phyloP scores from a whole-genome alignment of 805 yeast genomes.

The Sugiyamaella marilandica region DNA sequence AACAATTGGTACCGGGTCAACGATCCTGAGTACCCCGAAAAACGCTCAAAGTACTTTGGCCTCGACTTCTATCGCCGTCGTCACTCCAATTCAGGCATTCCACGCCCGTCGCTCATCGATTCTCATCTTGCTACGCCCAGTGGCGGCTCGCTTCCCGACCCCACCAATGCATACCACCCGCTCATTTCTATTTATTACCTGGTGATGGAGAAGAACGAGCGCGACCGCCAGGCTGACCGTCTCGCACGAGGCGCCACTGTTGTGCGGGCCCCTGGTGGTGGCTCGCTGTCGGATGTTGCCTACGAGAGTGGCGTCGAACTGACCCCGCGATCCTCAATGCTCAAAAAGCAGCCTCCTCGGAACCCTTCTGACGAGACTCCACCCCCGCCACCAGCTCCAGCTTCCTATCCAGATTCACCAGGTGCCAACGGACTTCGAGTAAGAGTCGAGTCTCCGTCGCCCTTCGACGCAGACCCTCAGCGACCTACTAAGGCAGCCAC shows the following conservation, averaged over 20 bases:
- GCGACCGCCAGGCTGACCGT: slow-evolving; percentile 38
- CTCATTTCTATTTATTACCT: slow-evolving; percentile 79
- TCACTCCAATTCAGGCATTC: slow-evolving; percentile 3
- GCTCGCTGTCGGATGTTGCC: not conserved
- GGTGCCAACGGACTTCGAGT: not conserved
- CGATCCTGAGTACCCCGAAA: slow-evolving; percentile 8
- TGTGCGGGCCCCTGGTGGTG: not conserved
- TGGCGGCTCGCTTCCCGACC: slow-evolving; percentile 43
- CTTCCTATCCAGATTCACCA: not conserved
- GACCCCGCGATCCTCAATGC: not conserved
- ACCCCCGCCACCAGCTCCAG: too few species aligned
- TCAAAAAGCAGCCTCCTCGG: not conserved
- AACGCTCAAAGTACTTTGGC: slow-evolving; percentile 7
- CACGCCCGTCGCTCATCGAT: slow-evolving; percentile 1
- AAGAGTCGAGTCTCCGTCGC: not conserved
- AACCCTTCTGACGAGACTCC: not conserved
- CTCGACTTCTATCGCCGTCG: slow-evolving; percentile 26
- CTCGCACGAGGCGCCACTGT: not conserved
- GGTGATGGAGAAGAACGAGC: slow-evolving; percentile 75
- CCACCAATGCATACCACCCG: slow-evolving; percentile 85
- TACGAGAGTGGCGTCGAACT: not conserved
- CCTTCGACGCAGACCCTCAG: slow-evolving; percentile 3
- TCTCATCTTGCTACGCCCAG: not conserved
- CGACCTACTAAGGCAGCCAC: slow-evolving; percentile 7
- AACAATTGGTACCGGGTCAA: slow-evolving; percentile 52